Evolutionary conservation across 352 stramenopile genomes (phyloP), one percentile per base, ranked within the genome.

Genomic region (Elongisporangium prolatum): DNA sequence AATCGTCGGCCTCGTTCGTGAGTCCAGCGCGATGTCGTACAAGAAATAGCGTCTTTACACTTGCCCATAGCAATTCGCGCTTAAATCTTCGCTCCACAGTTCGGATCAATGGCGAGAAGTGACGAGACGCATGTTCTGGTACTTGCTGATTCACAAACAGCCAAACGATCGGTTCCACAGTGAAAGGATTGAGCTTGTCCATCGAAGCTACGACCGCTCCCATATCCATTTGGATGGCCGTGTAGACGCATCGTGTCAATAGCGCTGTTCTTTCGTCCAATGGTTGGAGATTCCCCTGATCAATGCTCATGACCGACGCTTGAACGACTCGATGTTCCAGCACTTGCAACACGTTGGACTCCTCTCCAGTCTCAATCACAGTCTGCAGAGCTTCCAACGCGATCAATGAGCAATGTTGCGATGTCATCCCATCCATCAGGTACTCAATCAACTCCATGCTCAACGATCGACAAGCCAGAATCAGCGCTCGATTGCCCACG

Each of bases 171-270:
- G 28, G 55, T 7, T 50, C 54, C 10, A 69, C 52, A 21, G 66
- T 56, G 0, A 0, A 18, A 0, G 51, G 49, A 44, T 69, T 69
- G 21, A 65, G 59, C 9, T 28, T 38, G 11, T 65, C 40, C 61
- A 73, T 63, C 16, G 37, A 50, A 9, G 62, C 9, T 10, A 73
- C 37, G 34, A 67, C 55, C 0, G 17, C 20, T 11, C 48, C 48
- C 52, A 69, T 50, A 4, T 52, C 40, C 48, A 25, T 13, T 22
- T 55, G 50, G 16, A 69, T 25, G 3, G 62, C 66, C 2, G 66
- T 47, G 20, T 67, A 47, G 17, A 73, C 62, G 44, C 61, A 69
- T 40, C 48, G 66, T 64, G 62, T 63, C 67, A 38, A 69, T 48
- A 49, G 67, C 63, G 59, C 48, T 63, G 49, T 69, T 69, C 20